A percentile compares a stretch with the other conserved stretches of the same genome.
Evolutionary conservation across 495 filamentous ascomycete genomes (phyloP).

Genomic region (Penicillium egyptiacum): DNA sequence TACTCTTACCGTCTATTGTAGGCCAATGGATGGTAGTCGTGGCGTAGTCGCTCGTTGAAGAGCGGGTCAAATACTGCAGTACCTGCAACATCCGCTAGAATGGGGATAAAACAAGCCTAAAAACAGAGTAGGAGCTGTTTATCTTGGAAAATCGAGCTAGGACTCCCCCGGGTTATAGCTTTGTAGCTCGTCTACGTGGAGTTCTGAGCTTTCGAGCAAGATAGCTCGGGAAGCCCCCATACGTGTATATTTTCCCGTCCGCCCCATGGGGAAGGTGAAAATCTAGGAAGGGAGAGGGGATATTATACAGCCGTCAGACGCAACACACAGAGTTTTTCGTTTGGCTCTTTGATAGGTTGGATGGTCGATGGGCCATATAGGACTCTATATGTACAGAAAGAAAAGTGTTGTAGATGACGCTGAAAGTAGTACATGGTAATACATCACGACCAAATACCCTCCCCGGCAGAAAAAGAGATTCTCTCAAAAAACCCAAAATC

Average conservation of each 20-base stretch:
- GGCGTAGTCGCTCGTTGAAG: slow-evolving; percentile 13
- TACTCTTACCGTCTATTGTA: slow-evolving; percentile 12
- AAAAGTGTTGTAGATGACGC: slow-evolving; percentile 41
- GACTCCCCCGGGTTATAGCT: slow-evolving; percentile 9
- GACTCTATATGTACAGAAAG: slow-evolving; percentile 50
- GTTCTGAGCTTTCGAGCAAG: slow-evolving; percentile 6
- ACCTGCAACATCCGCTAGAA: slow-evolving; percentile 3
- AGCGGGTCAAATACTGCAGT: slow-evolving; percentile 10
- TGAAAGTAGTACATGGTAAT: slow-evolving; percentile 45
- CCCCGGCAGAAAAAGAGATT: slow-evolving; percentile 30
- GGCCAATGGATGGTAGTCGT: slow-evolving; percentile 17
- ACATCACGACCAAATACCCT: slow-evolving; percentile 40
- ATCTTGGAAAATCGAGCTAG: neutral
- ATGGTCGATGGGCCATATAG: slow-evolving; percentile 37
- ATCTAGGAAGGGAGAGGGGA: slow-evolving; percentile 10
- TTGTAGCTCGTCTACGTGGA: slow-evolving; percentile 12
- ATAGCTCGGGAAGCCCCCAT: neutral
- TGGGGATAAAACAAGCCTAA: neutral
- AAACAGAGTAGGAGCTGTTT: slow-evolving; percentile 1
- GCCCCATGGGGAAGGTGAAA: neutral
- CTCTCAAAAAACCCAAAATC: slow-evolving; percentile 22
- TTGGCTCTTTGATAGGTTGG: slow-evolving; percentile 37
- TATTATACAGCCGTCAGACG: slow-evolving; percentile 28
- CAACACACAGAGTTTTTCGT: slow-evolving; percentile 40
- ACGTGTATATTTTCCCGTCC: neutral